phyloP scores from a whole-genome alignment of 2,329 filamentous ascomycete genomes.

The Drechslera avenae region DNA sequence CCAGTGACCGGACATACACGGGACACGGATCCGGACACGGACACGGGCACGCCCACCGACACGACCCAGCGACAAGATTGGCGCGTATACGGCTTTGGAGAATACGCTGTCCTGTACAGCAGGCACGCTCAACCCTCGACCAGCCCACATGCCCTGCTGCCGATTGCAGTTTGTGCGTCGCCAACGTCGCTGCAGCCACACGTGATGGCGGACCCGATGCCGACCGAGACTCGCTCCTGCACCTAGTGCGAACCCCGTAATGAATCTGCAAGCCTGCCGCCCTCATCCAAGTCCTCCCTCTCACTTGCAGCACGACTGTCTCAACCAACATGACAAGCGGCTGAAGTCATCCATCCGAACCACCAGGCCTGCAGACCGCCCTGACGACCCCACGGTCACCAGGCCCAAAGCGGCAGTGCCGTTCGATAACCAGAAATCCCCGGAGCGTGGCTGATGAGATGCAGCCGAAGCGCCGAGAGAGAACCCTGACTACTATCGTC shows the following conservation, averaged over 20 bases:
- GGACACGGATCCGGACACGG: slow-evolving; percentile 13
- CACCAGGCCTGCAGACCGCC: slow-evolving; percentile 22
- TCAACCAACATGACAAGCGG: slow-evolving; percentile 21
- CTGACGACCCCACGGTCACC: slow-evolving; percentile 38
- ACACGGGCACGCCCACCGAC: slow-evolving; percentile 16
- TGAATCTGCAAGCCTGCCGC: slow-evolving; percentile 11
- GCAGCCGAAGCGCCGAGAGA: slow-evolving; percentile 43
- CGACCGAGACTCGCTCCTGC: not conserved
- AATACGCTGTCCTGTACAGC: too few species aligned
- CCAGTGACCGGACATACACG: slow-evolving; percentile 25
- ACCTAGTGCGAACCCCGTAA: too few species aligned
- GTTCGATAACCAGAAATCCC: slow-evolving; percentile 47
- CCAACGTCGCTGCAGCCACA: too few species aligned
- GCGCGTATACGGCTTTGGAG: slow-evolving; percentile 8
- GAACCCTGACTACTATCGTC: slow-evolving; percentile 37
- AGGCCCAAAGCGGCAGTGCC: slow-evolving; percentile 38
- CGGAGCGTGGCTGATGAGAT: slow-evolving; percentile 40
- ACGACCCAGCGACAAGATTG: slow-evolving; percentile 25
- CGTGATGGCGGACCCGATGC: too few species aligned
- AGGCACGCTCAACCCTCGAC: too few species aligned
- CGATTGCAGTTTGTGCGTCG: not conserved
- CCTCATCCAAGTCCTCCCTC: slow-evolving; percentile 10
- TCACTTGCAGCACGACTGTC: slow-evolving; percentile 13
- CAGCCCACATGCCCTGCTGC: too few species aligned
- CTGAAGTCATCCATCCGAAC: slow-evolving; percentile 13